phyloP scores from a whole-genome alignment of 768 basidiomycete species.

The Pisolithus tinctorius region DNA sequence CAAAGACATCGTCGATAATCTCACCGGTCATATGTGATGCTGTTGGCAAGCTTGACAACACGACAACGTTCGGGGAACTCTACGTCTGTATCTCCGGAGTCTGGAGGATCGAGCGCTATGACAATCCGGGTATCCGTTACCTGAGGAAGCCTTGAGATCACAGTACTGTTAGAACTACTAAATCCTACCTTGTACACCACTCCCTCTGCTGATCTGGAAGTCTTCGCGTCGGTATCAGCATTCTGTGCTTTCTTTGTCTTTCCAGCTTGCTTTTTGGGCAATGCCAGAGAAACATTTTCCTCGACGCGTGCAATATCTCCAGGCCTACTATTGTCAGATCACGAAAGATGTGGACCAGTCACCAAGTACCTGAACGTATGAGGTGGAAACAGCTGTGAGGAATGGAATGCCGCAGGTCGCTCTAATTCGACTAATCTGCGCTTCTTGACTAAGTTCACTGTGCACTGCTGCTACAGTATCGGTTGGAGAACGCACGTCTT shows the following conservation, averaged over 20 bases:
- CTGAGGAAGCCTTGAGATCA: constrained; percentile 28
- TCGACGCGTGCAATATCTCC: constrained; percentile 89
- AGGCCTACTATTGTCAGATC: constrained; percentile 38
- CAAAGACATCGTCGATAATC: background rate
- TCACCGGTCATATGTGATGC: constrained; percentile 83
- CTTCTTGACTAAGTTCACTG: constrained; percentile 25
- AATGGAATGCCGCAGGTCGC: constrained; percentile 74
- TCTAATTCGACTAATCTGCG: constrained; percentile 81
- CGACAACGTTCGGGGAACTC: constrained; percentile 83
- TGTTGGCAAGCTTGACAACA: constrained; percentile 85
- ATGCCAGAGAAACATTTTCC: constrained; percentile 43
- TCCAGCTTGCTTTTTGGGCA: constrained; percentile 37
- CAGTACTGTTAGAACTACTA: background rate
- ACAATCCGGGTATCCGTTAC: constrained; percentile 78
- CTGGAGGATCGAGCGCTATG: constrained; percentile 66
- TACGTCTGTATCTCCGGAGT: constrained; percentile 53
- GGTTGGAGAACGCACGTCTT: constrained; percentile 57
- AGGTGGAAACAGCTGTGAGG: constrained; percentile 66
- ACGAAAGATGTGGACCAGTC: constrained; percentile 4
- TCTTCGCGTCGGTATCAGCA: constrained; percentile 33
- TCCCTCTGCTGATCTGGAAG: constrained; percentile 49
- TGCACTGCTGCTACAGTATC: background rate
- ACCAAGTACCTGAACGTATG: constrained; percentile 69
- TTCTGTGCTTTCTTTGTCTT: constrained; percentile 35
- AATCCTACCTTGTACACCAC: constrained; percentile 74